These are phyloP conservation scores for Xerocomellus amylosporus DNA, from an alignment of 768 basidiomycete species.

Conservation along the genomic window DNA sequence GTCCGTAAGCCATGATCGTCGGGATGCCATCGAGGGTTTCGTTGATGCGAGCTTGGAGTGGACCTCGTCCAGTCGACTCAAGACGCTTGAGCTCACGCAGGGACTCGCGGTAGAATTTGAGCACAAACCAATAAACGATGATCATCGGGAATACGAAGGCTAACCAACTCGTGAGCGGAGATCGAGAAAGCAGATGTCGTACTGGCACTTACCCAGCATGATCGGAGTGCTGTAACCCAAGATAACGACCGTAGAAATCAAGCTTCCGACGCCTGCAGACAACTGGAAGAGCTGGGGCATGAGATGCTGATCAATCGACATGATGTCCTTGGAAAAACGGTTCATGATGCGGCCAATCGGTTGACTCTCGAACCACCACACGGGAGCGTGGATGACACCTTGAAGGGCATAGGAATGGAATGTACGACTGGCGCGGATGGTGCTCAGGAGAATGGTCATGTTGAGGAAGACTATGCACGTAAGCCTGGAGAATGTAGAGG, in stretches of 20 bases:
- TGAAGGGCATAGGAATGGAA: constrained; percentile 24
- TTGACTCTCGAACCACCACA: constrained; percentile 33
- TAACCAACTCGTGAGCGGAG: constrained; percentile 20
- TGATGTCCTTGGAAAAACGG: constrained; percentile 44
- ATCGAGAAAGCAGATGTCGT: constrained; percentile 6
- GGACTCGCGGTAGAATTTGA: constrained; percentile 46
- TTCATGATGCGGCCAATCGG: constrained; percentile 47
- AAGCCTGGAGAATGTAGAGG: background rate
- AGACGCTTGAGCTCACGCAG: constrained; percentile 46
- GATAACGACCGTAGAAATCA: constrained; percentile 25
- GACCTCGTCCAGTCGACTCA: constrained; percentile 45
- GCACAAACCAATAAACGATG: constrained; percentile 41
- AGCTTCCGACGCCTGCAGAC: constrained; percentile 22
- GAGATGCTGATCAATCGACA: constrained; percentile 38
- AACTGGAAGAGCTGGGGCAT: constrained; percentile 31
- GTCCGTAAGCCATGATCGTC: constrained; percentile 48
- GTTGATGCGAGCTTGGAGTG: constrained; percentile 50
- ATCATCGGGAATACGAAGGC: constrained; percentile 24
- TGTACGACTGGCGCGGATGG: constrained; percentile 26
- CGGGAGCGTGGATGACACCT: constrained; percentile 25
- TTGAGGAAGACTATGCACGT: constrained; percentile 26
- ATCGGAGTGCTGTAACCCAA: constrained; percentile 27
- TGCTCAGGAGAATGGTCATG: constrained; percentile 23
- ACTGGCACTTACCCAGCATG: constrained; percentile 36
- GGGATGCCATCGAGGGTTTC: constrained; percentile 48